phyloP scores from a whole-genome alignment of 306 rosid genomes.

The Luffa acutangula region DNA sequence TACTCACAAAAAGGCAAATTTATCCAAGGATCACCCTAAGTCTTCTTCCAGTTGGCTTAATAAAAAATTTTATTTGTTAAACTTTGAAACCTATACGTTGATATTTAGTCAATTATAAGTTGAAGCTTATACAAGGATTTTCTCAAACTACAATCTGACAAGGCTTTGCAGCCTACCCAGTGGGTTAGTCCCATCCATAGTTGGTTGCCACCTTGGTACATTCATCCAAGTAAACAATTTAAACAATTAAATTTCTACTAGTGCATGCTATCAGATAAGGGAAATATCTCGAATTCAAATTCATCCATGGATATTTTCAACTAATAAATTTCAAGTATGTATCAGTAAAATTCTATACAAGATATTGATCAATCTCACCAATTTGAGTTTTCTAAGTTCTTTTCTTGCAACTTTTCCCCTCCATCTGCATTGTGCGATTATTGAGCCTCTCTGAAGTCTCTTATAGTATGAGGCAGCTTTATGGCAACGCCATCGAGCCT shows the following conservation, averaged over 20 bases:
- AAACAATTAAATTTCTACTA: not conserved
- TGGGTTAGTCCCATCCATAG: not conserved
- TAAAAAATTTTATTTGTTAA: not conserved
- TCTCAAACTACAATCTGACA: not conserved
- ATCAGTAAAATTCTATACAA: not conserved
- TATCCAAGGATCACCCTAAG: not conserved
- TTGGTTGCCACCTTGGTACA: not conserved
- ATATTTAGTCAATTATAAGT: not conserved
- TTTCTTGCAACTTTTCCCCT: constrained; percentile 58
- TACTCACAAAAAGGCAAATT: not conserved
- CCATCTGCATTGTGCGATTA: constrained; percentile 73
- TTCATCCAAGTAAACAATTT: not conserved
- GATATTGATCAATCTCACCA: constrained; percentile 35
- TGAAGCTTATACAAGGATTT: not conserved
- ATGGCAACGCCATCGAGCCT: constrained; percentile 88
- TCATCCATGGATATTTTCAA: not conserved
- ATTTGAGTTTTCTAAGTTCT: constrained; percentile 92
- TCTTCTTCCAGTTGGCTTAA: not conserved
- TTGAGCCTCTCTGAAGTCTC: constrained; percentile 73
- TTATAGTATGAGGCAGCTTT: constrained; percentile 53
- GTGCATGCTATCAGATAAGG: not conserved
- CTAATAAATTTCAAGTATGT: not conserved
- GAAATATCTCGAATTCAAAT: not conserved
- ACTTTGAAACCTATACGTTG: not conserved
- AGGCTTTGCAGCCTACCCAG: not conserved